phyloP scores from a whole-genome alignment of 1,284 basidiomycete genomes.

The Heliocybe sulcata region DNA sequence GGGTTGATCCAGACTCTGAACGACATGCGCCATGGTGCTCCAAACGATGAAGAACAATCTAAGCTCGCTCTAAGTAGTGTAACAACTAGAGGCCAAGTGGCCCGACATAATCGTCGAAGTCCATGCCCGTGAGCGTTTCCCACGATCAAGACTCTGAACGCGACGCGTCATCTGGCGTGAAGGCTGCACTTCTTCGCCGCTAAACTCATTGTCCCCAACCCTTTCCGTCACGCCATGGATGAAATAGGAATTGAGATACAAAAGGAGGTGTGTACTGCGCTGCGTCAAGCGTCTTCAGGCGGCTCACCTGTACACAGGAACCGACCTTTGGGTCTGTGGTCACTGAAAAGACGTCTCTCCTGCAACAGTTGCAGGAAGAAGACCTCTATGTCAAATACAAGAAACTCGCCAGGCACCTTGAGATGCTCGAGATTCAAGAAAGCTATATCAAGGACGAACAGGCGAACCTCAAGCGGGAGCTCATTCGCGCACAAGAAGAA shows the following conservation, averaged over 20 bases:
- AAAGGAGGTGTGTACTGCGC: constrained; percentile 56
- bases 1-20: constrained; percentile 81
- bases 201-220: neutral
- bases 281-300: constrained; percentile 4
- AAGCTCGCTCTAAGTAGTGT: too few species aligned
- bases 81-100: too few species aligned
- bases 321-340: constrained; percentile 86
- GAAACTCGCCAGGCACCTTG: constrained; percentile 87
- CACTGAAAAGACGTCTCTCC: constrained; percentile 81
- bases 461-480: constrained; percentile 94
- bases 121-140: too few species aligned
- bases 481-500: constrained; percentile 98
- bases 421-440: constrained; percentile 93
- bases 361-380: constrained; percentile 84
- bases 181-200: neutral
- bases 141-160: neutral
- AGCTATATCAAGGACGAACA: constrained; percentile 99
- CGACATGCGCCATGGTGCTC: constrained; percentile 81
- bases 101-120: too few species aligned
- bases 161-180: constrained; percentile 1
- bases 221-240: constrained; percentile 17
- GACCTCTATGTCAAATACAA: constrained; percentile 95
- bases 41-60: too few species aligned
- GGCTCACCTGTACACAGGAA: constrained; percentile 46
- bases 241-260: constrained; percentile 81